Conservation (phyloP, 306 rosid genomes). For the Arachis hypogaea region DNA sequence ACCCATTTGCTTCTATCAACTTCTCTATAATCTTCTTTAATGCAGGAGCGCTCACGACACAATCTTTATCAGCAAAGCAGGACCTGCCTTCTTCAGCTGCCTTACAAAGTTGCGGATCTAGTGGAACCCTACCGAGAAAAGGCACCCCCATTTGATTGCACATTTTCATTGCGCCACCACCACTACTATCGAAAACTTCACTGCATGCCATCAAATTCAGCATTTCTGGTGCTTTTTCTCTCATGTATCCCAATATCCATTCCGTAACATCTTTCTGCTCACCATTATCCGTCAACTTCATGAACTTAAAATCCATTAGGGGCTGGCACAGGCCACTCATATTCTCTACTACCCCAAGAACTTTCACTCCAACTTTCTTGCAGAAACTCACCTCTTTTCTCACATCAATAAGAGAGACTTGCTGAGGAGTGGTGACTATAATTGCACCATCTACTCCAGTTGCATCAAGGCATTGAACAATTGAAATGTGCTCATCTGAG, state of each 20-base stretch:
- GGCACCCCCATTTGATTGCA: conserved; percentile 79
- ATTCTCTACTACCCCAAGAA: conserved; percentile 89
- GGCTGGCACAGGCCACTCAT: conserved; percentile 89
- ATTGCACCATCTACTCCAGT: conserved; percentile 87
- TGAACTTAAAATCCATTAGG: conserved; percentile 62
- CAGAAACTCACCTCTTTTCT: conserved; percentile 89
- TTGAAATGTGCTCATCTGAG: conserved; percentile 89
- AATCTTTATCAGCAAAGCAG: conserved; percentile 67
- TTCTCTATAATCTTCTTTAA: conserved; percentile 72
- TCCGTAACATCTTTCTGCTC: conserved; percentile 75
- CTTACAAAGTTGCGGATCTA: conserved; percentile 91
- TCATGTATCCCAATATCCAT: conserved; percentile 63
- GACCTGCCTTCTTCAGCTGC: conserved; percentile 95
- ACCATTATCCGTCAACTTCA: conserved; percentile 58
- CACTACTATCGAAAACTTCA: conserved; percentile 85
- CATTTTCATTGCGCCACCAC: conserved; percentile 89
- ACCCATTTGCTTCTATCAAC: conserved; percentile 56
- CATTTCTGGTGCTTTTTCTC: conserved; percentile 72
- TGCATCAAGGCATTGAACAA: conserved; percentile 75
- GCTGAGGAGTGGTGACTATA: conserved; percentile 93
- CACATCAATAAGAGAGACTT: conserved; percentile 86
- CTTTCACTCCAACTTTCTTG: conserved; percentile 79
- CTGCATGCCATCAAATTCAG: conserved; percentile 59
- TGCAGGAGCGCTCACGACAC: conserved; percentile 74
- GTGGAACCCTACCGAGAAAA: conserved; percentile 86